Base-by-base conservation (phyloP, 495 filamentous ascomycete genomes). In the Penicillium arizonense region DNA sequence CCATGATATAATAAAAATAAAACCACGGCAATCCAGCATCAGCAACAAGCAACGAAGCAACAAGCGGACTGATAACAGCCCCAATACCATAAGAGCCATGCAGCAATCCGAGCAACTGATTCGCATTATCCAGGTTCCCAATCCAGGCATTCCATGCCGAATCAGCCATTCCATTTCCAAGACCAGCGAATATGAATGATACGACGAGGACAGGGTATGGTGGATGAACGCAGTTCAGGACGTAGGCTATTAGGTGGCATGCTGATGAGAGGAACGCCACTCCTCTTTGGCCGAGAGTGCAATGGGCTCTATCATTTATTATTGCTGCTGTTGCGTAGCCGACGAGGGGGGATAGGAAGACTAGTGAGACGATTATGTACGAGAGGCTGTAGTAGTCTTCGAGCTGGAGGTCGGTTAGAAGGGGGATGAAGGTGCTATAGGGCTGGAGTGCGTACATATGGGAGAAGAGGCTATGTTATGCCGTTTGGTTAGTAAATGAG, bases 281-380 rank as follows among this genome's bases (percentile, higher is more conserved):
- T n/a, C 89, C 90, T 0, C 82, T 82, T 48, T 88, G 88, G 13
- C 90, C 90, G 48, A 85, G 71, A 32, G 66, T 66, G 41, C 74
- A 56, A 61, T 85, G 81, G 45, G 83, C 67, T 1, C 55, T 47
- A 55, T 81, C 79, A 61, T 81, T 82, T 14, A 81, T 63, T 1
- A 82, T 52, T 5, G 82, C 78, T 2, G 80, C 72, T 5, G 70
- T 39, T 6, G 70, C 75, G 59, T 84, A 85, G 30, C 82, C 82
- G 12, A 67, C 67, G 33, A 83, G 65, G 0, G 82, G 82, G 11
- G 80, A 79, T 14, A 85, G 74, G 65, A 85, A 85, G 54, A 85
- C 62, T 5, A 85, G 73, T 2, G 82, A 82, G 21, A 83, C 75
- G 20, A 82, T 64, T 7, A 71, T 73, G 65, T 83, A 83, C 28